phyloP scores from a whole-genome alignment of 352 stramenopile species.

The Globisporangium spinosum region DNA sequence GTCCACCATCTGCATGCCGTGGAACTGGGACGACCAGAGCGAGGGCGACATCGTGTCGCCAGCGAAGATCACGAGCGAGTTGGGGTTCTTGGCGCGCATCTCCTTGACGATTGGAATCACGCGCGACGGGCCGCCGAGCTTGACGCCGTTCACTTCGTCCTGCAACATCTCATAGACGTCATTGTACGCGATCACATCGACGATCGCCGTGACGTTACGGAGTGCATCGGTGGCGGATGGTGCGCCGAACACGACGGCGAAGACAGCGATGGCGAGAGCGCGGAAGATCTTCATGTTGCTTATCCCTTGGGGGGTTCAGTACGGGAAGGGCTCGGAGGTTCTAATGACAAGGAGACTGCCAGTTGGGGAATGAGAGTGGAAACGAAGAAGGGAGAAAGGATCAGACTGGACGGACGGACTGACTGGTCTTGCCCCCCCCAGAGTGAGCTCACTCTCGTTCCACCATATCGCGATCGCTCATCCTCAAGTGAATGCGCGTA shows the following conservation, averaged over 20 bases:
- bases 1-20: constrained; percentile 73
- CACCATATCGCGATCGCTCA: background rate
- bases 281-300: constrained; percentile 30
- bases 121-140: constrained; percentile 61
- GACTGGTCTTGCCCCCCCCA: background rate
- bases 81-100: constrained; percentile 55
- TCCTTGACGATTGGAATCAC: constrained; percentile 52
- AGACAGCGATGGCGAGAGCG: constrained; percentile 23
- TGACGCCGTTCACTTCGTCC: constrained; percentile 52
- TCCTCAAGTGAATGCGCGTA: background rate
- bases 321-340: background rate
- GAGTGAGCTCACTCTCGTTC: background rate
- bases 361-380: constrained; percentile 24
- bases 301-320: too few relatives aligned
- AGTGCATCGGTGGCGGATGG: background rate
- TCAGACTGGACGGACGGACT: background rate
- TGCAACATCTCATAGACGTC: constrained; percentile 79
- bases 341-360: constrained; percentile 13
- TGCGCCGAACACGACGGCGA: constrained; percentile 19
- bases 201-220: constrained; percentile 38
- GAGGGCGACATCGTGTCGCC: background rate
- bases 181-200: constrained; percentile 77
- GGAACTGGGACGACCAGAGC: constrained; percentile 6
- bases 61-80: constrained; percentile 17
- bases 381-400: background rate